Evolutionary conservation across 305 asterid species (phyloP).

Genomic region (Rubia peregrina): DNA sequence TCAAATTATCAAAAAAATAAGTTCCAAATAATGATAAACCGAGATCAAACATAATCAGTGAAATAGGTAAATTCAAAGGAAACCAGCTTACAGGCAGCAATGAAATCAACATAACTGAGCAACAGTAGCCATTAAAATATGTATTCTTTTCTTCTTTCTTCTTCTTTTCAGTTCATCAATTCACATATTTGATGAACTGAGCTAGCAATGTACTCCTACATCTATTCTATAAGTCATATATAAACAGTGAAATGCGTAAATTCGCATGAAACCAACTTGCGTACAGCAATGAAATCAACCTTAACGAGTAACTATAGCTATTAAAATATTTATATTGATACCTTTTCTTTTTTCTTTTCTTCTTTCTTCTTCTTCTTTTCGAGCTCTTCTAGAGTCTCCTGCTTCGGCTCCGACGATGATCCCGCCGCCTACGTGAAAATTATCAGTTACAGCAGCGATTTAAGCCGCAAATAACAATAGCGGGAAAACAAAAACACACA

Average conservation of each 20-base stretch:
- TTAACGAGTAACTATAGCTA: not conserved
- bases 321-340: conserved; percentile 13
- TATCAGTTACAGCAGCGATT: not conserved
- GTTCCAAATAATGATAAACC: no score
- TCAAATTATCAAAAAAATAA: not conserved
- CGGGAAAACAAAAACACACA: not conserved
- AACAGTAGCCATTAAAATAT: not conserved
- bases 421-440: conserved; percentile 9
- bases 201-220: not conserved
- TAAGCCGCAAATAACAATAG: not conserved
- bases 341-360: conserved; percentile 95
- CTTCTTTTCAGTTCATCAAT: no score
- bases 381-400: conserved; percentile 61
- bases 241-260: not conserved
- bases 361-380: conserved; percentile 90
- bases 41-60: not conserved
- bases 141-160: conserved; percentile 82
- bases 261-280: not conserved
- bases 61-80: not conserved
- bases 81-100: not conserved
- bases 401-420: conserved; percentile 7
- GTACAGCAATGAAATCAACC: not conserved
- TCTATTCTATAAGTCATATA: no score
- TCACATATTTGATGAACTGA: no score
- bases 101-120: not conserved